These are phyloP conservation scores for Urostyla sp. DNA, from an alignment of 73 alveolate species.

Conservation along the genomic window DNA sequence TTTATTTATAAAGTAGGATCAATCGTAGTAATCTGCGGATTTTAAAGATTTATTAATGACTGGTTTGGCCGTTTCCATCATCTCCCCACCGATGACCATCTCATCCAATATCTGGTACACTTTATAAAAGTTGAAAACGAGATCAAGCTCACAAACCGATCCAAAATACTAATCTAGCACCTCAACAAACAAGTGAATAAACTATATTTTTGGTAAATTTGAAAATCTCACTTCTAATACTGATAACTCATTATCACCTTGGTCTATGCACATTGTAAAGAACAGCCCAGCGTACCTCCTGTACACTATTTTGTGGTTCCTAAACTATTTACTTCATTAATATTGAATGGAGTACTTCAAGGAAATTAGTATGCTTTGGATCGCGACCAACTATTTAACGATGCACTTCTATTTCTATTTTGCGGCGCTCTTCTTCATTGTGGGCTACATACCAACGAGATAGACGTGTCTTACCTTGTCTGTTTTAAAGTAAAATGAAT, in stretches of 20 bases:
- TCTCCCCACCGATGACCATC: conserved; percentile 90
- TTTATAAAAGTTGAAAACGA: conserved; percentile 96
- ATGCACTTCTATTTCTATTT: conserved; percentile 87
- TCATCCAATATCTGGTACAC: conserved; percentile 95
- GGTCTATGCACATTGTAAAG: conserved; percentile 96
- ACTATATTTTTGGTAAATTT: background rate
- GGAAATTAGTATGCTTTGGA: conserved; percentile 93
- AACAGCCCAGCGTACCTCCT: conserved; percentile 97
- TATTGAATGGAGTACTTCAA: conserved; percentile 73
- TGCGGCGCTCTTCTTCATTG: conserved; percentile 77
- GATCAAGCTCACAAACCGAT: conserved; percentile 92
- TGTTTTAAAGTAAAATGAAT: conserved; percentile 94
- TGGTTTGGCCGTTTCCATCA: conserved; percentile 88
- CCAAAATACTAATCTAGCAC: conserved; percentile 97
- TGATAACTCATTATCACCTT: conserved; percentile 94
- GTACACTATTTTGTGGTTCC: conserved; percentile 92
- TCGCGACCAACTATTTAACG: conserved; percentile 92
- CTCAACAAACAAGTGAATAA: conserved; percentile 96
- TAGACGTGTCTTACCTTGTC: conserved; percentile 97
- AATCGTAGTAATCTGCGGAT: conserved; percentile 36
- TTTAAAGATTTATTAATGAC: conserved; percentile 1
- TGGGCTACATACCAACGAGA: conserved; percentile 95
- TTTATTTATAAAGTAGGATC: background rate
- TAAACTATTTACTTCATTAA: conserved; percentile 57
- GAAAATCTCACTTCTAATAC: conserved; percentile 73